Percentiles rank a stretch among this genome's conserved stretches.
Evolutionary conservation across 2,329 filamentous ascomycete species (phyloP).

Genomic region (Lizonia empirigonia): DNA sequence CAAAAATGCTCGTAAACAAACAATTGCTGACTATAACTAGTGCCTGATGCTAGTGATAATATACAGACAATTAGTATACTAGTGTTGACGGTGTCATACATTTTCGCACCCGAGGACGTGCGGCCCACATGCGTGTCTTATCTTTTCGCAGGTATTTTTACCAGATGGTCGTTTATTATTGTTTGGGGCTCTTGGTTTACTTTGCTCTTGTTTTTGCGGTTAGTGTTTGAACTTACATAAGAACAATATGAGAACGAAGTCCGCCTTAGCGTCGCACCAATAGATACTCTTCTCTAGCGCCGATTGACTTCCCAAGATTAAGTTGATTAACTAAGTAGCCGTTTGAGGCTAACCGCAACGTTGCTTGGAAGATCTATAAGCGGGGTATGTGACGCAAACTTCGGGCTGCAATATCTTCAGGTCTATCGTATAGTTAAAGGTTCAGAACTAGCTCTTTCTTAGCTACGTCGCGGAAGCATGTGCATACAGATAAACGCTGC

Average conservation of each 20-base stretch:
- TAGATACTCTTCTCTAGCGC: not conserved
- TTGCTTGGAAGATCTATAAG: too few relatives aligned
- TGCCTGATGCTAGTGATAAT: constrained; percentile 2
- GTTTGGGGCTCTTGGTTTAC: constrained; percentile 7
- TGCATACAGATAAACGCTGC: too few relatives aligned
- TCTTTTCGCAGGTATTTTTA: not conserved
- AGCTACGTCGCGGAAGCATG: too few relatives aligned
- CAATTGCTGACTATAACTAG: constrained; percentile 1
- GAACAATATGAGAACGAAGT: constrained; percentile 5
- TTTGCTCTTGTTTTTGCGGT: constrained; percentile 1
- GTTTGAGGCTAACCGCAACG: too few relatives aligned
- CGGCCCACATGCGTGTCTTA: not conserved
- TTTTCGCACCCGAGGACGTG: not conserved
- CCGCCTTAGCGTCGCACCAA: not conserved
- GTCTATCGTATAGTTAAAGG: too few relatives aligned
- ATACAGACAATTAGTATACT: constrained; percentile 5
- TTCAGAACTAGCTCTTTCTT: too few relatives aligned
- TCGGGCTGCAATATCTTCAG: too few relatives aligned
- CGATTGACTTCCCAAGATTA: not conserved
- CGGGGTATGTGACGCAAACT: too few relatives aligned
- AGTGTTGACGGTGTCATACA: not conserved
- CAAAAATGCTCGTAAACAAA: constrained; percentile 1
- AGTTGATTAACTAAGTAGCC: too few relatives aligned
- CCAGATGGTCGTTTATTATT: constrained; percentile 3
- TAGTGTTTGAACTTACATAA: constrained; percentile 3